Base-by-base conservation (phyloP, 768 basidiomycete species). In the Pleurotus giganteus region DNA sequence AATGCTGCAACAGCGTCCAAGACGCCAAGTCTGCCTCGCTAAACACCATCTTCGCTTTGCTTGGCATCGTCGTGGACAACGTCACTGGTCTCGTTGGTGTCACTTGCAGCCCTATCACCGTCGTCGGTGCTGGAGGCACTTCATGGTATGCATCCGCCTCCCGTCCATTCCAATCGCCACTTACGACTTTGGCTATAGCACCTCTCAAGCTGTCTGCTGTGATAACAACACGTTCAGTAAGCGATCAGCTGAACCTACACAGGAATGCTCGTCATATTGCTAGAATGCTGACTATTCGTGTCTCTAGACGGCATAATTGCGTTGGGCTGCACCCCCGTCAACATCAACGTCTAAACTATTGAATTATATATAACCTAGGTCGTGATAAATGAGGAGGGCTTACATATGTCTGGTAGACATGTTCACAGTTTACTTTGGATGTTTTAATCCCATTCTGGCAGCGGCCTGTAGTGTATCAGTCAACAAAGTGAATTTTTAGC, bases 151-250 rank as follows among this genome's bases (percentile, higher is more conserved):
- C 52, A 11, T 49, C 41, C 27, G 6, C 12, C n/a, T n/a, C n/a
- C 9, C 23, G 5, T 4, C 4, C 37, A 52, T 17, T 15, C 27
- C 6, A 42, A 5, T 5, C n/a, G 11, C 5, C n/a, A 41, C 21
- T 27, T n/a, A 36, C 23, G 7, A 26, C 27, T 5, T 8, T 23
- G 23, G 28, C 27, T 37, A 23, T 53, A 69, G 68, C 62, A 37
- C 61, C 53, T 58, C 63, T 13, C 60, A 68, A n/a, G 52, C 65
- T n/a, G 66, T 68, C 27, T 71, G 68, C 63, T 69, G 68, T 60
- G 60, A 61, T 15, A 57, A 64, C 55, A 65, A 68, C 58, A 55
- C 43, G 28, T 66, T 63, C 62, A 57, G 67, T 69, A 58, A 60
- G 65, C 29, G 9, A 15, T 52, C 11, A 11, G 2, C 34, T 39